Evolutionary conservation across 257 asterid genomes (phyloP), one percentile per base, ranked within the genome.

Genomic region (Solanum arcanum): DNA sequence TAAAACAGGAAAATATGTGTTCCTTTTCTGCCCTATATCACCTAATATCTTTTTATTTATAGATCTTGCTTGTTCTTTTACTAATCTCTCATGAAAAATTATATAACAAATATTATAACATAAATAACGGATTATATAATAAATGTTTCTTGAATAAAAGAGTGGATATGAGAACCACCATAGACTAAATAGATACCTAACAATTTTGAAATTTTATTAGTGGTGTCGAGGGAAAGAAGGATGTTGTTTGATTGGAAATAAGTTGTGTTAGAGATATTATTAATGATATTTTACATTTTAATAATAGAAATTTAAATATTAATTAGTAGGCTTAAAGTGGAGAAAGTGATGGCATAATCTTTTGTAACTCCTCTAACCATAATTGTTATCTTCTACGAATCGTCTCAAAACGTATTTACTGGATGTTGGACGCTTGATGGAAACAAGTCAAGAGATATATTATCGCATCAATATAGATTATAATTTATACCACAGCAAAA

Each of bases 11-110:
- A 49, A 49, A 15, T 49, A 5, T 49, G 21, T 49, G 6, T 14
- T 49, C 1, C 16, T 49, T 49, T 49, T 15, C 21, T 49, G 21
- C 21, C 21, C 21, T 2, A 49, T 49, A 49, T 49, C 60, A 49
- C 60, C 59, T 49, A 49, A 49, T 49, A 49, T 49, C 9, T 49
- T 47, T 49, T 52, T 18, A 52, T 52, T 52, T 52, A 16, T 52
- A 6, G 10, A 52, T 52, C 62, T 52, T 6, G 18, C 62, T 52
- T 6, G 18, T 52, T 52, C 0, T 52, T 52, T 52, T 52, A 0
- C 0, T 52, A 0, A 52, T 18, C 23, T 52, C 23, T 2, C n/a
- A 0, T 52, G 62, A 52, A 52, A 23, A 52, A 52, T 6, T 0
- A 52, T 49, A 49, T 15, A 49, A 15, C 23, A 49, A 49, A 49